phyloP scores from a whole-genome alignment of 2,329 filamentous ascomycete genomes.

The Juglanconis oblonga region DNA sequence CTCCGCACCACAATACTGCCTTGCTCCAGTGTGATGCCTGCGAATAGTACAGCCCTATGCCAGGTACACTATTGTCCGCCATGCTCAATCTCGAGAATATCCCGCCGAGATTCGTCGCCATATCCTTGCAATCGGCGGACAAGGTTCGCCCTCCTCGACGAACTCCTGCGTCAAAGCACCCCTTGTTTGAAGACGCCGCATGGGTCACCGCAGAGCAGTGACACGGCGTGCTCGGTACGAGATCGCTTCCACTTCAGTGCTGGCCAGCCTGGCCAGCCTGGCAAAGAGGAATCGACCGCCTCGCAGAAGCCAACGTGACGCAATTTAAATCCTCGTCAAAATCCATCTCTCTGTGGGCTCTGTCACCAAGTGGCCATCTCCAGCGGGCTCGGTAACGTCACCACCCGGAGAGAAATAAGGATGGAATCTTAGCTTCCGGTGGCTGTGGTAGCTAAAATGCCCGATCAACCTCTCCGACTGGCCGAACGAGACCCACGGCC shows the following conservation, averaged over 20 bases:
- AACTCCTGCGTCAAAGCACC: not conserved
- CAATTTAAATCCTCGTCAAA: no score
- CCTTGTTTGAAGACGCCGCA: conserved; percentile 5
- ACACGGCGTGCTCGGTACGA: not conserved
- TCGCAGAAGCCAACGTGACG: no score
- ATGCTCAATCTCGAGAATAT: not conserved
- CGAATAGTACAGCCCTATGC: no score
- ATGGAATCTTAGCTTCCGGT: not conserved
- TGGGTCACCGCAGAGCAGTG: not conserved
- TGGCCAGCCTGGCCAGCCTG: no score
- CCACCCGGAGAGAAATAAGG: not conserved
- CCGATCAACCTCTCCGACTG: not conserved
- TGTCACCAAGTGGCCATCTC: not conserved
- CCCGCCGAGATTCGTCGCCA: not conserved
- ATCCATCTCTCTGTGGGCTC: no score
- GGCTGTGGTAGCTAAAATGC: not conserved
- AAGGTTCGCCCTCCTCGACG: not conserved
- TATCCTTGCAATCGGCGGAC: not conserved
- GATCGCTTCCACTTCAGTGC: no score
- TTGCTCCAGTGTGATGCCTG: no score
- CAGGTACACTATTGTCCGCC: no score
- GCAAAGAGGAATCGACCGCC: no score
- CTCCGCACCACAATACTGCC: no score
- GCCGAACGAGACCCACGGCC: not conserved
- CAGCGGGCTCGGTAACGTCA: not conserved